Conservation (phyloP, 2,329 filamentous ascomycete species). For the Clarireedia paspali region DNA sequence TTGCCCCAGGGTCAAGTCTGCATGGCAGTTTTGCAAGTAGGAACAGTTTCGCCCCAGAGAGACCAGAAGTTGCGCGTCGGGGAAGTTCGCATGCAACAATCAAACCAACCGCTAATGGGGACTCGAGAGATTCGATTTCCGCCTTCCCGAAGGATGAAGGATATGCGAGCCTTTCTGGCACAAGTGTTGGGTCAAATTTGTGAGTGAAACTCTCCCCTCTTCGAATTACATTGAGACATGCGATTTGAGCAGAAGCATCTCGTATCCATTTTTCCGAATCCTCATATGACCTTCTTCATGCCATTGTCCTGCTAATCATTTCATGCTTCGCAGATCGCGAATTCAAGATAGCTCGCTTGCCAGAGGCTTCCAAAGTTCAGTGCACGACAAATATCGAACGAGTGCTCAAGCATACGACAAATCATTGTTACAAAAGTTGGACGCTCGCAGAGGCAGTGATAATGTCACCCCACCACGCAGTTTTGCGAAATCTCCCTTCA, state of each 20-base stretch:
- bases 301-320: conserved; percentile 8
- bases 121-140: background rate
- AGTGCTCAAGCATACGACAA: conserved; percentile 33
- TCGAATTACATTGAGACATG: no score
- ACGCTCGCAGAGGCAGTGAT: conserved; percentile 26
- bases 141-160: conserved; percentile 28
- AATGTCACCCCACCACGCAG: conserved; percentile 28
- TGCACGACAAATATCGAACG: conserved; percentile 29
- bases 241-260: no score
- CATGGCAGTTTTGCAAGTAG: conserved; percentile 36
- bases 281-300: background rate
- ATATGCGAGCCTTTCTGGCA: conserved; percentile 30
- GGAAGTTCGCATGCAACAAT: conserved; percentile 34
- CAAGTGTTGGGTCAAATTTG: conserved; percentile 27
- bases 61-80: conserved; percentile 27
- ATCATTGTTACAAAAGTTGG: conserved; percentile 30
- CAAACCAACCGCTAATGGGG: conserved; percentile 37
- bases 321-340: conserved; percentile 16
- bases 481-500: conserved; percentile 23
- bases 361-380: conserved; percentile 28
- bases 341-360: background rate
- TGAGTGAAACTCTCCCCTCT: conserved; percentile 18
- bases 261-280: background rate
- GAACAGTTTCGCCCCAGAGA: conserved; percentile 21
- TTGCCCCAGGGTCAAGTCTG: conserved; percentile 42